Conservation (phyloP, 2,329 filamentous ascomycete species). For the Chlorencoelia australis region DNA sequence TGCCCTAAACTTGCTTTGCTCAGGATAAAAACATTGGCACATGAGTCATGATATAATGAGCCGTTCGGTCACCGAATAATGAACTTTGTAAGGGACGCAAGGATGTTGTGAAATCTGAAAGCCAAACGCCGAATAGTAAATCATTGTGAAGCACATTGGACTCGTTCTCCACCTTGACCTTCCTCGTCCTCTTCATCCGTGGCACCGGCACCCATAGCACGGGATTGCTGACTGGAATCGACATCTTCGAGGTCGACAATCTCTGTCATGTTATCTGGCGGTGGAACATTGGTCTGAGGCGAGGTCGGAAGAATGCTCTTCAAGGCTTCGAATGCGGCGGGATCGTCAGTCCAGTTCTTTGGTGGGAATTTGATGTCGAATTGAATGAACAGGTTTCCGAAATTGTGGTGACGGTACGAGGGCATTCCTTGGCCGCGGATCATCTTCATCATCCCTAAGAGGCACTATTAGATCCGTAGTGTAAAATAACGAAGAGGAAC, state of each 20-base stretch:
- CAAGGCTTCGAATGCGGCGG: slow-evolving; percentile 65
- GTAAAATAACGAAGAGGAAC: background rate
- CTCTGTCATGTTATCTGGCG: slow-evolving; percentile 82
- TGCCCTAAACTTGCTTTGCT: too few species aligned
- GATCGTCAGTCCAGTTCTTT: slow-evolving; percentile 56
- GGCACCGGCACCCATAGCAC: slow-evolving; percentile 55
- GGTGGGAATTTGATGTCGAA: slow-evolving; percentile 97
- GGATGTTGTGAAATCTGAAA: too few species aligned
- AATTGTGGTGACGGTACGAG: slow-evolving; percentile 87
- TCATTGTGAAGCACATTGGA: slow-evolving; percentile 83
- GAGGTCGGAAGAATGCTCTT: slow-evolving; percentile 76
- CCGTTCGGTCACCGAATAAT: too few species aligned
- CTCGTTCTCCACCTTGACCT: slow-evolving; percentile 66
- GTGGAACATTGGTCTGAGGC: slow-evolving; percentile 49
- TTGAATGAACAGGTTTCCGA: slow-evolving; percentile 92
- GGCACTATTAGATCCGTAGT: slow-evolving; percentile 18
- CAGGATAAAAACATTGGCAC: too few species aligned
- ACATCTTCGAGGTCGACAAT: slow-evolving; percentile 79
- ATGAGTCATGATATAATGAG: too few species aligned
- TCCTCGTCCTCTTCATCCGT: slow-evolving; percentile 74
- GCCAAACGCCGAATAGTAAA: slow-evolving; percentile 7
- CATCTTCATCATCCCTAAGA: slow-evolving; percentile 79
- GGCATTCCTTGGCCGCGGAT: slow-evolving; percentile 97
- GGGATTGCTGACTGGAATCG: slow-evolving; percentile 56
- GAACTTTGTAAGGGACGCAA: too few species aligned